phyloP scores from a whole-genome alignment of 805 yeast genomes.

The Metschnikowia chrysomelidarum region DNA sequence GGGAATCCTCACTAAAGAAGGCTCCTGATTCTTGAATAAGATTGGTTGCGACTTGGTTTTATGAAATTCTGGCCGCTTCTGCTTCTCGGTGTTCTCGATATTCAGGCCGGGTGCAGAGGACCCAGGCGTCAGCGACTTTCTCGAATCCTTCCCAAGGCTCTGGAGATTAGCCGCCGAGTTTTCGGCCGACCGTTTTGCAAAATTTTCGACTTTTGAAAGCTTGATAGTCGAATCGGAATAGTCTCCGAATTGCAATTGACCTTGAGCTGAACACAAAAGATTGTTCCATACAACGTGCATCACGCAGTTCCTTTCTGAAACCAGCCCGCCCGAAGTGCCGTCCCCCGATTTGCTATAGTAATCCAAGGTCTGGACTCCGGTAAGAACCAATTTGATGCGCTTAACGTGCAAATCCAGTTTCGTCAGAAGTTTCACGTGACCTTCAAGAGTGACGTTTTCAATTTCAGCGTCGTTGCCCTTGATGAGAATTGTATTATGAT shows the following conservation, averaged over 20 bases:
- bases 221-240: slow-evolving; percentile 38
- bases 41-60: slow-evolving; percentile 34
- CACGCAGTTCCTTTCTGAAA: slow-evolving; percentile 38
- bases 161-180: slow-evolving; percentile 14
- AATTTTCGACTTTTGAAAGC: slow-evolving; percentile 19
- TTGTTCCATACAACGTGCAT: slow-evolving; percentile 49
- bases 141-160: slow-evolving; percentile 1
- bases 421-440: slow-evolving; percentile 46
- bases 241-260: slow-evolving; percentile 38
- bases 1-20: slow-evolving; percentile 27
- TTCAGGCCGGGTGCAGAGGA: slow-evolving; percentile 12
- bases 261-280: slow-evolving; percentile 39
- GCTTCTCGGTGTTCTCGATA: too few relatives aligned
- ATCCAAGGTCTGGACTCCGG: slow-evolving; percentile 44
- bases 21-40: slow-evolving; percentile 15
- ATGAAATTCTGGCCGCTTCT: slow-evolving; percentile 25
- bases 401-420: slow-evolving; percentile 43
- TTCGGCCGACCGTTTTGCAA: slow-evolving; percentile 12
- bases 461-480: slow-evolving; percentile 46
- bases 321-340: slow-evolving; percentile 32
- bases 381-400: slow-evolving; percentile 35
- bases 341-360: slow-evolving; percentile 34
- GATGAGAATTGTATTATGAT: slow-evolving; percentile 42
- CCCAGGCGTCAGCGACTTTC: slow-evolving; percentile 1
- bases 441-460: slow-evolving; percentile 42